These are phyloP conservation scores for Colletotrichum tabaci DNA, from an alignment of 2,329 filamentous ascomycete genomes.

Conservation along the genomic window DNA sequence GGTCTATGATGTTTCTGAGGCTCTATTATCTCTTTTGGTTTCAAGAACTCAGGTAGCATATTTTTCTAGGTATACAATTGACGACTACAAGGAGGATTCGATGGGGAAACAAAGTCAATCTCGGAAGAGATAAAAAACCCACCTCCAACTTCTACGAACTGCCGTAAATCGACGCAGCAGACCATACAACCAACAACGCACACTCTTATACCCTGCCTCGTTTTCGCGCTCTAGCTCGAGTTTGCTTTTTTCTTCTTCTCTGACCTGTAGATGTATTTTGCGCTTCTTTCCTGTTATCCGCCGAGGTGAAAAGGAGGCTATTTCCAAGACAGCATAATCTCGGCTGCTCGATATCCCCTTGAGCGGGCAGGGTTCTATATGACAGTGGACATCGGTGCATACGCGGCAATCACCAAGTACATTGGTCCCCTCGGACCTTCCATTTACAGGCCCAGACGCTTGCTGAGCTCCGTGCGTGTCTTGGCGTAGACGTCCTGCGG, in stretches of 20 bases:
- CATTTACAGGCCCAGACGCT: conserved; percentile 59
- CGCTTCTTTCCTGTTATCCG: neutral
- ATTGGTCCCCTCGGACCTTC: conserved; percentile 42
- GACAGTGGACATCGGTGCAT: neutral
- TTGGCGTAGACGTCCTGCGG: conserved; percentile 74
- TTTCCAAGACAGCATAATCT: neutral
- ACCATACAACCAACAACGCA: neutral
- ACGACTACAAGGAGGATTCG: neutral
- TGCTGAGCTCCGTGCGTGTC: conserved; percentile 65
- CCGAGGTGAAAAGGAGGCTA: neutral
- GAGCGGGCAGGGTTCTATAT: neutral
- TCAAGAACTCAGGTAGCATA: neutral
- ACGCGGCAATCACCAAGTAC: neutral
- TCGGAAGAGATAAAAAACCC: no score
- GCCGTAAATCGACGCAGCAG: neutral
- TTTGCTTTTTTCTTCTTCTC: neutral
- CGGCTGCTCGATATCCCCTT: neutral
- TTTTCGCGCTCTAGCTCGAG: neutral
- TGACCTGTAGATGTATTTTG: neutral
- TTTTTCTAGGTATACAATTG: conserved; percentile 9
- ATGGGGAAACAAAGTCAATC: neutral
- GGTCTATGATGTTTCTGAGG: neutral
- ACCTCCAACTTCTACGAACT: conserved; percentile 2
- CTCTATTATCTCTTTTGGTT: neutral
- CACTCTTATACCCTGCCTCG: neutral